These are phyloP conservation scores for Cystofilobasidium bisporidii DNA, from an alignment of 768 basidiomycete genomes.

Conservation along the genomic window DNA sequence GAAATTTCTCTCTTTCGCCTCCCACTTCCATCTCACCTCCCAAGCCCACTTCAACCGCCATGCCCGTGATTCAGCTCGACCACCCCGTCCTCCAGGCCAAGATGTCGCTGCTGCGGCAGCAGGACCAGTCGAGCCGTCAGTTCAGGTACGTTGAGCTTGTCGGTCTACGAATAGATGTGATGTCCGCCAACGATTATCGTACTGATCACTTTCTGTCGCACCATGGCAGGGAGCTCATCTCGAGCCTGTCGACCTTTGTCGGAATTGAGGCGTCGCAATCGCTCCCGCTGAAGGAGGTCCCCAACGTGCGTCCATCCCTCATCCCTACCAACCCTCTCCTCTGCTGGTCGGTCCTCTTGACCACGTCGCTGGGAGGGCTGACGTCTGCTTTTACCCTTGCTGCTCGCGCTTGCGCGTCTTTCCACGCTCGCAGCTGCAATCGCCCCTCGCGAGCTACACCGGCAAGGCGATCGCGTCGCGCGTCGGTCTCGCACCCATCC, in stretches of 20 bases:
- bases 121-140: conserved; percentile 56
- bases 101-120: conserved; percentile 58
- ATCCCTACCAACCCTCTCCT: no score
- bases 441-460: conserved; percentile 68
- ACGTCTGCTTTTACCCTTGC: conserved; percentile 1
- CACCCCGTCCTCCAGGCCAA: conserved; percentile 68
- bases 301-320: conserved; percentile 49
- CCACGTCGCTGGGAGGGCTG: neutral
- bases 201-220: neutral
- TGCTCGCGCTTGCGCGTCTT: no score
- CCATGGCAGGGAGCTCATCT: conserved; percentile 53
- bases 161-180: no score
- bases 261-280: conserved; percentile 72
- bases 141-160: conserved; percentile 57
- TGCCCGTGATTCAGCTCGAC: conserved; percentile 40
- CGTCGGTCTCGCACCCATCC: conserved; percentile 79
- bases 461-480: conserved; percentile 65
- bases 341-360: neutral
- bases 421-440: conserved; percentile 40
- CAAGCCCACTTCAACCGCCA: no score
- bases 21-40: no score
- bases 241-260: conserved; percentile 63
- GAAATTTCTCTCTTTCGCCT: no score
- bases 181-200: neutral
- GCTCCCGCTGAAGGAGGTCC: conserved; percentile 55